Evolutionary conservation across 2,329 filamentous ascomycete genomes (phyloP).

Genomic region (Colletotrichum plurivorum): DNA sequence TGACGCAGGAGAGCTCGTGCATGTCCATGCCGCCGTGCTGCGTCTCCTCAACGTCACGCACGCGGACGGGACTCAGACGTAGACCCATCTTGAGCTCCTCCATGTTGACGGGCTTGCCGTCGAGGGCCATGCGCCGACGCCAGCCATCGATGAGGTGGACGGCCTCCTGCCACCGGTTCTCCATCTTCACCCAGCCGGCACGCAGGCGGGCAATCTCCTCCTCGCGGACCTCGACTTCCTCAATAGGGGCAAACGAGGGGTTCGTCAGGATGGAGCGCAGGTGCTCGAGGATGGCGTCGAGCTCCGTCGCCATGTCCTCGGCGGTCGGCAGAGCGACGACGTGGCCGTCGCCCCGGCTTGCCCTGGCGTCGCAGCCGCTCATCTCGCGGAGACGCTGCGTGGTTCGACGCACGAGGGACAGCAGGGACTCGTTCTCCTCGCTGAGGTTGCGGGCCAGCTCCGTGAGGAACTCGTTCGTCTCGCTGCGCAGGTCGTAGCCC

Average conservation of each 20-base stretch:
- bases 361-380: constrained; percentile 65
- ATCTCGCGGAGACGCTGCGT: constrained; percentile 79
- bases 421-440: constrained; percentile 90
- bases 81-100: constrained; percentile 79
- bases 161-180: constrained; percentile 89
- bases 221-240: constrained; percentile 93
- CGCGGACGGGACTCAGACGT: constrained; percentile 71
- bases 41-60: constrained; percentile 66
- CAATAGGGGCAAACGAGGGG: constrained; percentile 94
- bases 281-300: constrained; percentile 84
- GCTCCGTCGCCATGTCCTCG: constrained; percentile 80
- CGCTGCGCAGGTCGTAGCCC: constrained; percentile 80
- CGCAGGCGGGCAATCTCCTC: constrained; percentile 89
- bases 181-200: constrained; percentile 94
- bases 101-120: constrained; percentile 78
- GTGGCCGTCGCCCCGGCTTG: constrained; percentile 46
- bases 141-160: constrained; percentile 93
- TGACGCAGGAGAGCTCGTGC: constrained; percentile 52
- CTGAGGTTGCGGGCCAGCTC: constrained; percentile 86
- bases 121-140: constrained; percentile 83
- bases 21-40: constrained; percentile 53
- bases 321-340: constrained; percentile 53
- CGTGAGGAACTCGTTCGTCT: constrained; percentile 93
- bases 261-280: constrained; percentile 90
- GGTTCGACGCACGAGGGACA: constrained; percentile 79